Evolutionary conservation across 164 flowering plant species (phyloP).

Genomic region (Warburgia ugandensis): DNA sequence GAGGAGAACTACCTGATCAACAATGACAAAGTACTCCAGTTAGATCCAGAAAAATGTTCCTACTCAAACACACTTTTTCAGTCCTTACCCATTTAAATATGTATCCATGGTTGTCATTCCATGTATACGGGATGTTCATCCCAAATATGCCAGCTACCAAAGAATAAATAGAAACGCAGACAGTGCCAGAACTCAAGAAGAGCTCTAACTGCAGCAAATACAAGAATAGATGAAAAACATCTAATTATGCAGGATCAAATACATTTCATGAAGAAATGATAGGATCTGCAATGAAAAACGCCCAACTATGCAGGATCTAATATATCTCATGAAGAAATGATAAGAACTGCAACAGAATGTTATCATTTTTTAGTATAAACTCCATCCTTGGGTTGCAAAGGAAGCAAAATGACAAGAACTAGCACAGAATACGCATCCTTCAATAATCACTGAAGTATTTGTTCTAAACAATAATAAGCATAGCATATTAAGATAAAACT

Average conservation of each 20-base stretch:
- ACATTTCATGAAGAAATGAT: no score
- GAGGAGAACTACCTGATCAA: constrained; percentile 48
- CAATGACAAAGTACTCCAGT: not conserved
- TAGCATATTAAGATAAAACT: not conserved
- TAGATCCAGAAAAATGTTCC: not conserved
- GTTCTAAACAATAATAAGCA: not conserved
- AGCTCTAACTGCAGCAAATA: constrained; percentile 65
- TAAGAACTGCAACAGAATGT: no score
- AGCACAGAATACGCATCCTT: no score
- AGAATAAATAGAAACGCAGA: constrained; percentile 69
- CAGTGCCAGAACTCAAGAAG: constrained; percentile 79
- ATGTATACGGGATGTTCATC: constrained; percentile 84
- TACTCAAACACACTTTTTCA: not conserved
- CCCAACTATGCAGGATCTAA: no score
- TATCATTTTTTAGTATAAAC: no score
- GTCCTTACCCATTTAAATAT: constrained; percentile 82
- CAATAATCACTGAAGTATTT: no score
- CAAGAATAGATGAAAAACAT: not conserved
- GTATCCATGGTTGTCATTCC: constrained; percentile 66
- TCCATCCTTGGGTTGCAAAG: not conserved
- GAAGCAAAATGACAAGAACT: not conserved
- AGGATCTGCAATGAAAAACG: no score
- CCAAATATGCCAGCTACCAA: constrained; percentile 88
- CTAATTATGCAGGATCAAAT: no score
- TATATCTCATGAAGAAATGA: no score